Percentiles rank a stretch among this genome's conserved stretches.
Evolutionary conservation across 2,329 filamentous ascomycete species (phyloP).

Genomic region (Neophaeococcomyces aloes): DNA sequence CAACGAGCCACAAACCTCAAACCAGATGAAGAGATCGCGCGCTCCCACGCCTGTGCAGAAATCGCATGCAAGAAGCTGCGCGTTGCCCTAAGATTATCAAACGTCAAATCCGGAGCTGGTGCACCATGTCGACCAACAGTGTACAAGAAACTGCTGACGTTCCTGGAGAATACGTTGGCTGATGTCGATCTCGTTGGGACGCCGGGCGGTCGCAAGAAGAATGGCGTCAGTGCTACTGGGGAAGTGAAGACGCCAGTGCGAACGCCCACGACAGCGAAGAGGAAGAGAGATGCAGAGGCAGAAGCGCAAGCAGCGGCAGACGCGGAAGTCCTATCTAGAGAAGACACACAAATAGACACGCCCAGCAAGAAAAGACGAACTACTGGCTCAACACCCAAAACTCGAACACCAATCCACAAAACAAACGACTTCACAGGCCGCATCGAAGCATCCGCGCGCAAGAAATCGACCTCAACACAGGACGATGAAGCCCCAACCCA

Average conservation of each 20-base stretch:
- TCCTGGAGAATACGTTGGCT: constrained; percentile 64
- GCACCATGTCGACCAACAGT: constrained; percentile 69
- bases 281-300: constrained; percentile 20
- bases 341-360: constrained; percentile 15
- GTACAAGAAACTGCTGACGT: constrained; percentile 74
- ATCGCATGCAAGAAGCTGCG: constrained; percentile 82
- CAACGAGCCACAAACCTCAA: constrained; percentile 67
- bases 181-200: constrained; percentile 25
- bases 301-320: constrained; percentile 16
- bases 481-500: constrained; percentile 45
- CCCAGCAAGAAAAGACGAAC: constrained; percentile 8
- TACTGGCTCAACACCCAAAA: constrained; percentile 12
- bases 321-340: too few relatives aligned
- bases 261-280: constrained; percentile 15
- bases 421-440: constrained; percentile 27
- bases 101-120: constrained; percentile 51
- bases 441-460: constrained; percentile 8
- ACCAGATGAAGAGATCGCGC: constrained; percentile 76
- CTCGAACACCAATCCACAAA: constrained; percentile 32
- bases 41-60: constrained; percentile 73
- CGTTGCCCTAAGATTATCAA: constrained; percentile 63
- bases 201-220: constrained; percentile 22
- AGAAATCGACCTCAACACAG: constrained; percentile 19
- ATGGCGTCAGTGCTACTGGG: constrained; percentile 11
- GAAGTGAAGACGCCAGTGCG: constrained; percentile 5